Percentiles rank a stretch among this genome's conserved stretches.
Conservation (phyloP, 768 basidiomycete genomes). For the Tubosaeta sp. region DNA sequence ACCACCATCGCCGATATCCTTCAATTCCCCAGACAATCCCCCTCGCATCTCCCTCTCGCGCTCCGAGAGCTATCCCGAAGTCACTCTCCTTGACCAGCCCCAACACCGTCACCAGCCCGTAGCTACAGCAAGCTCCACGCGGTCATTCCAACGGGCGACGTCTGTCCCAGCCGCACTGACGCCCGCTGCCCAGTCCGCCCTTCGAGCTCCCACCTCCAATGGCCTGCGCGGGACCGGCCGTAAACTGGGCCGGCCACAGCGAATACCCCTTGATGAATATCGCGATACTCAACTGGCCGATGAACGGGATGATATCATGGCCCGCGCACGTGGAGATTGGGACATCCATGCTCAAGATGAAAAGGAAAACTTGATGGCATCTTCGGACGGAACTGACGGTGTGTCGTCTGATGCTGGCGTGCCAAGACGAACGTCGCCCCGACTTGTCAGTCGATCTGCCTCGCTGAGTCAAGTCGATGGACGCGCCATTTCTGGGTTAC, state of each 20-base stretch:
- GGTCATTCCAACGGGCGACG: constrained; percentile 63
- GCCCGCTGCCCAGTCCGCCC: constrained; percentile 26
- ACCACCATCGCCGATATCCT: constrained; percentile 32
- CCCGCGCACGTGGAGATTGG: constrained; percentile 28
- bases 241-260: constrained; percentile 33
- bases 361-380: constrained; percentile 36
- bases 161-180: constrained; percentile 51
- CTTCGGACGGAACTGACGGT: constrained; percentile 23
- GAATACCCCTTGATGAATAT: constrained; percentile 35
- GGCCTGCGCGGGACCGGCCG: constrained; percentile 34
- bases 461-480: constrained; percentile 33
- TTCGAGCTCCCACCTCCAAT: constrained; percentile 28
- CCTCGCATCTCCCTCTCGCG: constrained; percentile 55
- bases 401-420: constrained; percentile 23
- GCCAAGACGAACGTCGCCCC: constrained; percentile 23
- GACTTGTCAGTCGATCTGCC: constrained; percentile 28
- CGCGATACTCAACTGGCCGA: constrained; percentile 28
- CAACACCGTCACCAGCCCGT: constrained; percentile 28
- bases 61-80: constrained; percentile 57
- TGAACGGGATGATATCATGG: constrained; percentile 34
- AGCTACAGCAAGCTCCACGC: constrained; percentile 24
- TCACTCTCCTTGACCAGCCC: constrained; percentile 27
- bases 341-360: constrained; percentile 32
- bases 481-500: constrained; percentile 30
- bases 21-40: constrained; percentile 36